Conservation (phyloP, 805 yeast genomes). For the Candida pini region DNA sequence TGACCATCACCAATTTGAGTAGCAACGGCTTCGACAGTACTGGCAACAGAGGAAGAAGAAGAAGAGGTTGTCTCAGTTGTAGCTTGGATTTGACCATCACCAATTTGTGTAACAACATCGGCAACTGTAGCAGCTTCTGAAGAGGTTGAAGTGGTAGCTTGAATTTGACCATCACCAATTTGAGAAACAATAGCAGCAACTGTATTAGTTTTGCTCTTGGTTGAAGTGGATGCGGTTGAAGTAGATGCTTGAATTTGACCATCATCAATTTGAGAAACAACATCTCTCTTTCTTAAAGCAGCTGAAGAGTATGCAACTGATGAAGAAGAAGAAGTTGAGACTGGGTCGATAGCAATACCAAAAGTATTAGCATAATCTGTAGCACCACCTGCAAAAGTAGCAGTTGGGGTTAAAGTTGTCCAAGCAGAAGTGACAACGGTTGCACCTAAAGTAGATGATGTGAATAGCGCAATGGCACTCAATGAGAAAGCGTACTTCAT, state of each 20-base stretch:
- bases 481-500: slow-evolving; percentile 38
- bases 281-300: slow-evolving; percentile 28
- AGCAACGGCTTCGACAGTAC: slow-evolving; percentile 15
- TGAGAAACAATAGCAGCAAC: slow-evolving; percentile 30
- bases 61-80: slow-evolving; percentile 34
- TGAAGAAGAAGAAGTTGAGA: slow-evolving; percentile 31
- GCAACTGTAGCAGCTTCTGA: too few species aligned
- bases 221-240: slow-evolving; percentile 27
- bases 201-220: slow-evolving; percentile 25
- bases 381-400: slow-evolving; percentile 39
- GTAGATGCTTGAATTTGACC: slow-evolving; percentile 33
- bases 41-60: slow-evolving; percentile 24
- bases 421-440: slow-evolving; percentile 55
- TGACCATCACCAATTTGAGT: slow-evolving; percentile 15
- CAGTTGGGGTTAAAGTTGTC: slow-evolving; percentile 61
- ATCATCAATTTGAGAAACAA: slow-evolving; percentile 32
- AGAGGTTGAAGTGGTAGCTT: slow-evolving; percentile 30
- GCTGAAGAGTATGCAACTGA: slow-evolving; percentile 26
- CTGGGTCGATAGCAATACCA: slow-evolving; percentile 65
- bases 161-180: slow-evolving; percentile 32
- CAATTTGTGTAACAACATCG: slow-evolving; percentile 39
- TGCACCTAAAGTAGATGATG: slow-evolving; percentile 45
- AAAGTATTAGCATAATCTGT: slow-evolving; percentile 54
- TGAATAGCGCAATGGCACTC: slow-evolving; percentile 35
- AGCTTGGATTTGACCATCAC: slow-evolving; percentile 47